Evolutionary conservation across 495 filamentous ascomycete genomes (phyloP).

Genomic region (Xylaria nigripes): DNA sequence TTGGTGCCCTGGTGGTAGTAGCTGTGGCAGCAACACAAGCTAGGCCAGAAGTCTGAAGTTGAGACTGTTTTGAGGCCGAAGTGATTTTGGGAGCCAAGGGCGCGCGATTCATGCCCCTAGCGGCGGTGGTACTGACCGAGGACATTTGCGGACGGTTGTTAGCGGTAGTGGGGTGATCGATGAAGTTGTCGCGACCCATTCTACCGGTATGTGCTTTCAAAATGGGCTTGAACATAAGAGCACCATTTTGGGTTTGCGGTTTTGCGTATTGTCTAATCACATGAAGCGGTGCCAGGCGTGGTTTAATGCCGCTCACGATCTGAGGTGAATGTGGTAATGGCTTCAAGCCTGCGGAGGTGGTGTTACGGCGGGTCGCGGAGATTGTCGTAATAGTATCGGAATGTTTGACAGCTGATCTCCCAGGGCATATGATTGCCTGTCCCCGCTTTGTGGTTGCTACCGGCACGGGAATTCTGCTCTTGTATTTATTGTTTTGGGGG

Average conservation of each 20-base stretch:
- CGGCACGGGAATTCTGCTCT: background rate
- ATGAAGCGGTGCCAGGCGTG: slow-evolving; percentile 5
- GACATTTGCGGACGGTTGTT: slow-evolving; percentile 32
- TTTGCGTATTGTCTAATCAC: slow-evolving; percentile 16
- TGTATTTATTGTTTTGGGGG: background rate
- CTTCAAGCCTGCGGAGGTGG: background rate
- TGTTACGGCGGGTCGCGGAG: slow-evolving; percentile 4
- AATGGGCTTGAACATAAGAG: slow-evolving; percentile 17
- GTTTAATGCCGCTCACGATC: background rate
- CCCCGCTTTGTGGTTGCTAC: slow-evolving; percentile 1
- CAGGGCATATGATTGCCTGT: background rate
- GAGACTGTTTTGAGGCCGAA: slow-evolving; percentile 7
- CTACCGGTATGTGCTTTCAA: slow-evolving; percentile 29
- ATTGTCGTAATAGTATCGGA: slow-evolving; percentile 13
- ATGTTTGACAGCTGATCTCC: background rate
- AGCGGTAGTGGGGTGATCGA: slow-evolving; percentile 16
- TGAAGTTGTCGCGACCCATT: slow-evolving; percentile 18
- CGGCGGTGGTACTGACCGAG: slow-evolving; percentile 28
- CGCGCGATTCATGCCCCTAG: slow-evolving; percentile 31
- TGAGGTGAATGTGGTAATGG: background rate
- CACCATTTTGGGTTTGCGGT: slow-evolving; percentile 37
- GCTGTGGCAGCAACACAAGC: slow-evolving; percentile 18
- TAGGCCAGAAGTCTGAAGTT: slow-evolving; percentile 24
- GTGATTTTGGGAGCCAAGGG: slow-evolving; percentile 44
- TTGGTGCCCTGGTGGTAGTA: slow-evolving; percentile 16